A percentile compares a stretch with the other conserved stretches of the same genome.
Evolutionary conservation across 139 green algal genomes (phyloP).

Genomic region (Coelastrella sp.): DNA sequence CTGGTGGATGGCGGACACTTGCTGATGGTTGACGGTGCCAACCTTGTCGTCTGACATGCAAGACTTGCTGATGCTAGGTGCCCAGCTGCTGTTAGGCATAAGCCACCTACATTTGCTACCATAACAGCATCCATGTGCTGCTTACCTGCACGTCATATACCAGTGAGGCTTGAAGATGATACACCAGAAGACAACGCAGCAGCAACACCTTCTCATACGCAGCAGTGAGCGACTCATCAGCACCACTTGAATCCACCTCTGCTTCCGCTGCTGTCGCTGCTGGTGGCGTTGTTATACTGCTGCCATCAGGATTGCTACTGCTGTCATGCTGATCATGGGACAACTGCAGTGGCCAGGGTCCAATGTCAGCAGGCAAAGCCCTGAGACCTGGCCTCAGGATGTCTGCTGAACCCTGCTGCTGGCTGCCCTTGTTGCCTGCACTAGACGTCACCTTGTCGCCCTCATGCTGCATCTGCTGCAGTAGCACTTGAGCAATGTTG

Average conservation of each 20-base stretch:
- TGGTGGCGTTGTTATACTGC: not conserved
- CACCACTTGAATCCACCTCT: conserved; percentile 29
- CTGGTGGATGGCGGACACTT: no score
- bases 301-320: not conserved
- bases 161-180: conserved; percentile 64
- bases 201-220: conserved; percentile 40
- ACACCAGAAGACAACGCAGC: conserved; percentile 63
- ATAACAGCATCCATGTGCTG: not conserved
- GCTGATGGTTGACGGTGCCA: no score
- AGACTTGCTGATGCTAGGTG: no score
- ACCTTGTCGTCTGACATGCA: no score
- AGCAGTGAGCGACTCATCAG: not conserved
- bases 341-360: conserved; percentile 5
- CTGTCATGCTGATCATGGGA: not conserved
- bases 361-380: not conserved
- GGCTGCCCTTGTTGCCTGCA: not conserved
- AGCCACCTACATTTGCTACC: no score
- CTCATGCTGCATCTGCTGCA: not conserved
- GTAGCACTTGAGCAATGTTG: conserved; percentile 22
- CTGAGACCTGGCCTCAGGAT: no score
- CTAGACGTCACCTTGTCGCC: no score
- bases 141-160: conserved; percentile 61
- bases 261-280: conserved; percentile 25
- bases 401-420: not conserved
- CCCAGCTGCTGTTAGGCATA: no score